Evolutionary conservation across 2,329 filamentous ascomycete species (phyloP), one percentile per base, ranked within the genome.

Genomic region (Ophiocordyceps australis): DNA sequence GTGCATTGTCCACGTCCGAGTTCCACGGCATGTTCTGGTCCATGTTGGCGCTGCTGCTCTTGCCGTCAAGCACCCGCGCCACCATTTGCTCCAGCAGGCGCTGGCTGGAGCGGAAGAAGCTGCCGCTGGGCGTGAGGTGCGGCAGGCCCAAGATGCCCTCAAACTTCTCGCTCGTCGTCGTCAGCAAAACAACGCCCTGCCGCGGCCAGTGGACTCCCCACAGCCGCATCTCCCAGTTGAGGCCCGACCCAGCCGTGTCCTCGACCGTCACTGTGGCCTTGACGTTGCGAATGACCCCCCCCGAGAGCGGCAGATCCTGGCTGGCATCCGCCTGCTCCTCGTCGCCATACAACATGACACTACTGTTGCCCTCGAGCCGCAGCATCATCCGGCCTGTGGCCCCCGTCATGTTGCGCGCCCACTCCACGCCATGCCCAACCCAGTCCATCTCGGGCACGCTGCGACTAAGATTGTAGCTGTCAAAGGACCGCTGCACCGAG

Each of bases 141-240:
- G 89, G 85, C 24, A 95, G 55, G 3, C 74, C 78, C 46, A 92
- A 92, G 29, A 95, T 74, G 22, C 89, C 85, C n/a, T 76, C 71
- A 41, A 89, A 89, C 55, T 92, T 94, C 43, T 93, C 79, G 47
- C 83, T 94, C 24, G 83, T 86, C 1, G 86, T 94, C 2, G 77
- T 80, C 43, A 95, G 55, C 19, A 95, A 55, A 25, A 89, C 68
- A 10, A 72, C 67, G 2, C 89, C 89, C 33, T 77, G 68, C n/a
- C 66, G 63, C 20, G 77, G 73, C 60, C 83, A 91, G 53, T 95
- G 86, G 4, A 91, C 65, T 4, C 89, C 89, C 48, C 82, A 74
- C 25, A 93, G 53, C 26, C 68, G 63, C 52, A 91, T 71, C 37
- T 85, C 75, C 72, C 78, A 85, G 36, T 70, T 78, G 41, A 74